Conservation (phyloP, 208 protist genomes). For the Naegleria lovaniensis region DNA sequence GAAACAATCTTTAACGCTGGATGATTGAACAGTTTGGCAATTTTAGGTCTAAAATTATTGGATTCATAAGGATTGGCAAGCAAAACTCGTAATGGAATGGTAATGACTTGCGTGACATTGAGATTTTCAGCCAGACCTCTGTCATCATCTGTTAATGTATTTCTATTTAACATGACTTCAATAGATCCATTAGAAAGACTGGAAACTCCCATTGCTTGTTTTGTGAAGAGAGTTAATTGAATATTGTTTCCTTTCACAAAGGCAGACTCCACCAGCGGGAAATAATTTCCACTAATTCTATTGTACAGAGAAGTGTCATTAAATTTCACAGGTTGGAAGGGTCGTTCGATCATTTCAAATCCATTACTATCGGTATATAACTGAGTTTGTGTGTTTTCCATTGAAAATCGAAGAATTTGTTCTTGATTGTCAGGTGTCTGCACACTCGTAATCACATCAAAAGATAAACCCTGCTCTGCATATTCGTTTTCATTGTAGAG, state of each 20-base stretch:
- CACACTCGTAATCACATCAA: neutral
- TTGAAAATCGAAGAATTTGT: neutral
- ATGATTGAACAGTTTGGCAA: neutral
- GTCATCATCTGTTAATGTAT: neutral
- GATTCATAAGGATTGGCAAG: neutral
- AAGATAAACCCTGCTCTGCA: neutral
- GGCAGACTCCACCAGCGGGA: neutral
- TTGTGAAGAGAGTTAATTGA: neutral
- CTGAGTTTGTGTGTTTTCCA: neutral
- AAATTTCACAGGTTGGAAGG: neutral
- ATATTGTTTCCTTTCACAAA: neutral
- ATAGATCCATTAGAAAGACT: neutral
- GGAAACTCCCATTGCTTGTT: neutral
- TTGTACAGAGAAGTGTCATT: neutral
- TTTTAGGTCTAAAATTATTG: neutral
- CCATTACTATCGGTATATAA: constrained; percentile 8
- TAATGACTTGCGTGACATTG: neutral
- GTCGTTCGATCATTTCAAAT: neutral
- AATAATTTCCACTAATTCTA: constrained; percentile 8
- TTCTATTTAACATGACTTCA: constrained; percentile 19
- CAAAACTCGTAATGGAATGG: neutral
- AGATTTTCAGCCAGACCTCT: neutral
- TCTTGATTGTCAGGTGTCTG: neutral
- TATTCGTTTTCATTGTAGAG: neutral
- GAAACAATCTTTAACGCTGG: neutral